Base-by-base conservation (phyloP, 2,329 filamentous ascomycete species). In the Cladophialophora yegresii region DNA sequence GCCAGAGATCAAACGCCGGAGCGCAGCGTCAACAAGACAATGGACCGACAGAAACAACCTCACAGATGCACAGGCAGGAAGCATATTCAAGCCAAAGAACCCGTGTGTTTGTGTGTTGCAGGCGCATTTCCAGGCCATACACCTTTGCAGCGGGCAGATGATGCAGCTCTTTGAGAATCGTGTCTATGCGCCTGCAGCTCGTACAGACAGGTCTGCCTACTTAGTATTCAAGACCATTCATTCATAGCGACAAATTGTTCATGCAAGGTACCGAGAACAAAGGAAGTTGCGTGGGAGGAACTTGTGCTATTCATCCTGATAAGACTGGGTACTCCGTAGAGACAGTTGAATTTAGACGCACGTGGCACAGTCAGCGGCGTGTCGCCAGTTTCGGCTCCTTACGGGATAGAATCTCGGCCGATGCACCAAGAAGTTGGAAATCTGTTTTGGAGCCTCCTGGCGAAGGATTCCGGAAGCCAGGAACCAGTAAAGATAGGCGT, bases 401-500 rank as follows among this genome's bases (percentile, higher is more conserved):
- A 3, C 26, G 26, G 26, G 26, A 8, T 13, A 50, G 47, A 49
- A 49, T 49, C 43, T 12, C 13, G 43, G 7, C 13, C 43, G 43
- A n/a, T 5, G 20, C 16, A 49, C 45, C 20, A 9, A 9, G 45
- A 13, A 49, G 33, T 40, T 4, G 6, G 33, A 43, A 43, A n/a
- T 43, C 47, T 50, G 47, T 26, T 50, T 28, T 50, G 47, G 47
- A 50, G 47, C 23, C 28, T n/a, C 13, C 30, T 58, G 40, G 40
- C 36, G 36, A 43, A 36, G 10, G 36, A 12, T 16, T 43, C 16
- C 16, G 16, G 43, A 58, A 12, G 43, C 40, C 43, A 58, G 55
- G 40, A n/a, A 58, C 55, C 55, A 58, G 43, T 49, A 58, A 58
- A 58, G 55, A 58, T 58, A 58, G 55, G 12, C 40, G 47, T 23